Evolutionary conservation across 148 eudicot species (phyloP).

Genomic region (Cornus controversa): DNA sequence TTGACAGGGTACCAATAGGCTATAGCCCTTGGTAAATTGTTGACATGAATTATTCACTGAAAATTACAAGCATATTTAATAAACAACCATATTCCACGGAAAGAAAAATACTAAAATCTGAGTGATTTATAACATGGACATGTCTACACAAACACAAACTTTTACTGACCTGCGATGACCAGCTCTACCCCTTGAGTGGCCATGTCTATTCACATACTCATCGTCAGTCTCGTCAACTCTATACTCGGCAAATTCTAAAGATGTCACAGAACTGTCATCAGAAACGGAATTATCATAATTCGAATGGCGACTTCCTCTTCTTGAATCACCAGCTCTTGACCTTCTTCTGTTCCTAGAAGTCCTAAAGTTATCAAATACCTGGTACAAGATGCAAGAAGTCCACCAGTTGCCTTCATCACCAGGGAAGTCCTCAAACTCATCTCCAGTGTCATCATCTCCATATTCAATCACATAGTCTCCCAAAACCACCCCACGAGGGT

Average conservation of each 20-base stretch:
- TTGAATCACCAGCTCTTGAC: conserved; percentile 53
- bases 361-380: conserved; percentile 84
- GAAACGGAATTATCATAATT: conserved; percentile 79
- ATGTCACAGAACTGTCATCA: conserved; percentile 90
- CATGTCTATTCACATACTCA: conserved; percentile 54
- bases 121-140: neutral
- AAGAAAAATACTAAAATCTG: neutral
- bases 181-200: conserved; percentile 43
- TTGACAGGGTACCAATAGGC: no score
- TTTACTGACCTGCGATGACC: conserved; percentile 64
- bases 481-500: conserved; percentile 90
- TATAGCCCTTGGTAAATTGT: neutral
- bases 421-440: conserved; percentile 85
- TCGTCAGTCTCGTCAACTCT: conserved; percentile 67
- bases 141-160: conserved; percentile 10
- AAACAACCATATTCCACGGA: neutral
- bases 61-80: neutral
- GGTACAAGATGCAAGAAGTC: conserved; percentile 91
- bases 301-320: conserved; percentile 66
- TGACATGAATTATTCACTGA: neutral
- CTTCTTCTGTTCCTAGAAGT: conserved; percentile 80
- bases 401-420: conserved; percentile 94
- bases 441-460: conserved; percentile 81
- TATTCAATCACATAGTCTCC: conserved; percentile 98
- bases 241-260: conserved; percentile 65